Conservation (phyloP, 352 stramenopile genomes). For the Globisporangium cylindrosporum region DNA sequence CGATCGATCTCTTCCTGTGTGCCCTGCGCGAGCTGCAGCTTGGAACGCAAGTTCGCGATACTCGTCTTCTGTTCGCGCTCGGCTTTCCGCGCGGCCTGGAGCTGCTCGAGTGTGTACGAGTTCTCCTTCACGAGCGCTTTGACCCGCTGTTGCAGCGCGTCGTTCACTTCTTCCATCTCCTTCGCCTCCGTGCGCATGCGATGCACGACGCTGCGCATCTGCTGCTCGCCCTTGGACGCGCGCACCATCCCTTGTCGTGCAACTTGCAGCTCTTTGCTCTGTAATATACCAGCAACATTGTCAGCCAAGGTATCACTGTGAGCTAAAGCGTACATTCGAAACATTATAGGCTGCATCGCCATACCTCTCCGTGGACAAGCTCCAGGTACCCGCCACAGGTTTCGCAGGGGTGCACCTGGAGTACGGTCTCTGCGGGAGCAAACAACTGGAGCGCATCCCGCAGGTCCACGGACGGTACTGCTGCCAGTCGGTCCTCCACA, state of each 20-base stretch:
- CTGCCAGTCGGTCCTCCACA: slow-evolving; percentile 42
- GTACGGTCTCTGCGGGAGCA: slow-evolving; percentile 61
- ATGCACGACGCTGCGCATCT: slow-evolving; percentile 68
- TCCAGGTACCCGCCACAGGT: slow-evolving; percentile 69
- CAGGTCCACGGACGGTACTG: slow-evolving; percentile 70
- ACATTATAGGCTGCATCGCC: too few species aligned
- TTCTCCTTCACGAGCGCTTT: slow-evolving; percentile 80
- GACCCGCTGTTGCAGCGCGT: slow-evolving; percentile 69
- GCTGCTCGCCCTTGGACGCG: slow-evolving; percentile 65
- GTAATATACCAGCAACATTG: not conserved
- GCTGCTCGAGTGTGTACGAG: slow-evolving; percentile 71
- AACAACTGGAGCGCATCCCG: slow-evolving; percentile 67
- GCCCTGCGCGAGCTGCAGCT: slow-evolving; percentile 62
- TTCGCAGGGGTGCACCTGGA: slow-evolving; percentile 77
- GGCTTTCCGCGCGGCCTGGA: slow-evolving; percentile 63
- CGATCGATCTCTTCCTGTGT: slow-evolving; percentile 69
- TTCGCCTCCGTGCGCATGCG: slow-evolving; percentile 63
- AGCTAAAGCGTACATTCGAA: too few species aligned
- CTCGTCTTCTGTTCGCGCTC: slow-evolving; percentile 72
- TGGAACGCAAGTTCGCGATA: slow-evolving; percentile 58
- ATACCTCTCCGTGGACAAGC: slow-evolving; percentile 73
- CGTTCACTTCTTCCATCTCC: slow-evolving; percentile 69
- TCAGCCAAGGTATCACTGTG: not conserved
- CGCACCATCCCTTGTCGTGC: slow-evolving; percentile 62
- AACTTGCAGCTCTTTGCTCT: slow-evolving; percentile 68